Percentiles rank a stretch among this genome's conserved stretches.
Evolutionary conservation across 2,329 filamentous ascomycete species (phyloP).

Genomic region (Scedosporium dehoogii): DNA sequence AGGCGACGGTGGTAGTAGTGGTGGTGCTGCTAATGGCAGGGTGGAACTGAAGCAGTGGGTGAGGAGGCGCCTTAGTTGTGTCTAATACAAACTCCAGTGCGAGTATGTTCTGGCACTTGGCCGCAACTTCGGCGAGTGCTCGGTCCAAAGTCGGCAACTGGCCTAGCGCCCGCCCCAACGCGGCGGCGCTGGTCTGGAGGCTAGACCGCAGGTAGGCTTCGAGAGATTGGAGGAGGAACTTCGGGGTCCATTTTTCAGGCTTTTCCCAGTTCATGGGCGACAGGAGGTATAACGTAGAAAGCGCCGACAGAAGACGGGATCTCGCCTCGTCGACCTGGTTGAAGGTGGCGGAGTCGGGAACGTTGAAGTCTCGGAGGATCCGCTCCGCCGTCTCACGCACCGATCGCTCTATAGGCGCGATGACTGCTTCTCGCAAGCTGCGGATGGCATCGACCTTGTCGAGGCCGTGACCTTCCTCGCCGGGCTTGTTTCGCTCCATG

Average conservation of each 20-base stretch:
- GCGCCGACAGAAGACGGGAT: conserved; percentile 60
- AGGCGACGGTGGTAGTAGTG: conserved; percentile 4
- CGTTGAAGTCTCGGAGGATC: conserved; percentile 72
- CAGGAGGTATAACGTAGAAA: conserved; percentile 70
- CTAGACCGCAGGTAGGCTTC: conserved; percentile 76
- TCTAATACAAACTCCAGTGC: conserved; percentile 72
- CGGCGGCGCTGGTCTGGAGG: conserved; percentile 67
- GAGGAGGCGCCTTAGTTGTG: conserved; percentile 53
- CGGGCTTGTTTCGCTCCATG: conserved; percentile 54
- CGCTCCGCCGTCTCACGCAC: conserved; percentile 68
- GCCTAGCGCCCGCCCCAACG: conserved; percentile 64
- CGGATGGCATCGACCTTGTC: conserved; percentile 62
- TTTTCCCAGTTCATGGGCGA: conserved; percentile 53
- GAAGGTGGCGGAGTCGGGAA: conserved; percentile 48
- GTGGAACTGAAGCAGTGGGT: conserved; percentile 48
- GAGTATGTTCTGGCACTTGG: conserved; percentile 84
- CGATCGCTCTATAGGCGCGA: conserved; percentile 62
- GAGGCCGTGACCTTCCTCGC: conserved; percentile 69
- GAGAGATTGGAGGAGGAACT: conserved; percentile 63
- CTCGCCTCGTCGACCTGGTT: conserved; percentile 64
- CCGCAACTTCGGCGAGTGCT: conserved; percentile 70
- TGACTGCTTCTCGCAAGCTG: conserved; percentile 58
- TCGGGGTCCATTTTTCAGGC: conserved; percentile 51
- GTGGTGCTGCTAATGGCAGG: conserved; percentile 10
- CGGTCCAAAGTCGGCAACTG: conserved; percentile 75